Base-by-base conservation (phyloP, 257 asterid species). In the Mentha longifolia region DNA sequence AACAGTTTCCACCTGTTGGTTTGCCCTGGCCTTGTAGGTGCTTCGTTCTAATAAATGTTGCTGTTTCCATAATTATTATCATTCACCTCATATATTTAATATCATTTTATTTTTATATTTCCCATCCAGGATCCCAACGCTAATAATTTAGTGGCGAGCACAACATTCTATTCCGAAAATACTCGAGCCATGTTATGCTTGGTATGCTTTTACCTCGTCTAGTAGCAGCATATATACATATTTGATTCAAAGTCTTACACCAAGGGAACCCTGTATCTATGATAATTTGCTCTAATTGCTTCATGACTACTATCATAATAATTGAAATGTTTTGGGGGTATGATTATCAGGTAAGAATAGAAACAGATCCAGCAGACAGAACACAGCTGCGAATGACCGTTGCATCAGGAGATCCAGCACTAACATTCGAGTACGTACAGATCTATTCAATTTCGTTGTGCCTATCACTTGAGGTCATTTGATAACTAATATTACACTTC, bases 281-380 rank as follows among this genome's bases (percentile, higher is more conserved):
- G 16, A 14, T 9, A 45, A 60, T 47, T 9, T 12, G 9, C 64
- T 68, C 45, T 62, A 35, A 35, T 22, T 74, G 39, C 70, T 37
- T 54, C 51, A 55, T 25, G 25, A 47, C 37, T 33, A 45, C 66
- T 55, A n/a, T 54, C 16, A 61, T 39, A 61, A 49, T 54, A 16
- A 63, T 17, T 19, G 15, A 57, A 46, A 14, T 68, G 9, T 17
- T 20, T 14, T 19, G 42, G 41, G 68, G 68, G 7, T 42, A 14
- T 14, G 15, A 57, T 61, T 60, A 47, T 70, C 87, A 92, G 98
- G 59, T 84, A 75, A 87, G 98, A 87, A 85, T 92, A 72, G 98
- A 92, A 86, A 92, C 98, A 6, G 98, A 92, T 82, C 97, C 98
- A 57, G 93, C 98, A 3, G 98, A 92, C 79, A 85, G 98, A 84